These are phyloP conservation scores for Thermomyces lanuginosus DNA, from an alignment of 2,329 filamentous ascomycete species.

Conservation along the genomic window DNA sequence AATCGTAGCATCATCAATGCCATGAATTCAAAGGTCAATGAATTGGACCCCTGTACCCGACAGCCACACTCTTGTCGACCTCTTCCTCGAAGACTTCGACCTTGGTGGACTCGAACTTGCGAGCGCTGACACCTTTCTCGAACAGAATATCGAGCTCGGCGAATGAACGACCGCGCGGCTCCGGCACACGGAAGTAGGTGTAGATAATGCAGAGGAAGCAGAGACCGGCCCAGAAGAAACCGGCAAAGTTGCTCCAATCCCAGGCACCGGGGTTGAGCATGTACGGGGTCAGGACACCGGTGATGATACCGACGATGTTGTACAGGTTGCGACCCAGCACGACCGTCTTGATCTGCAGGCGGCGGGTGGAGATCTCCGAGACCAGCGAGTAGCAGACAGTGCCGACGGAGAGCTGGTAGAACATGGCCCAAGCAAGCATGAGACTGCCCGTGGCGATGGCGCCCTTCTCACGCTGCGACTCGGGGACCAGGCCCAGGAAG, in stretches of 20 bases:
- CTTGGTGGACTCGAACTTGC: slow-evolving; percentile 49
- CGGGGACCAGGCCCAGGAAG: slow-evolving; percentile 60
- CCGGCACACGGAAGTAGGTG: slow-evolving; percentile 64
- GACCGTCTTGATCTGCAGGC: slow-evolving; percentile 81
- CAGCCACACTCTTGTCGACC: slow-evolving; percentile 7
- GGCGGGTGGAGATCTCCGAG: slow-evolving; percentile 63
- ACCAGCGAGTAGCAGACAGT: slow-evolving; percentile 84
- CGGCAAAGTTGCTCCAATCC: slow-evolving; percentile 76
- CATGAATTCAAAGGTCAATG: not conserved
- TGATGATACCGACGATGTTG: slow-evolving; percentile 69
- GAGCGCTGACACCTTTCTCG: slow-evolving; percentile 51
- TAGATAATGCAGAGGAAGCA: slow-evolving; percentile 71
- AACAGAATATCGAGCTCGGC: slow-evolving; percentile 78
- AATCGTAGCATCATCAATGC: slow-evolving; percentile 1
- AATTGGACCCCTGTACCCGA: slow-evolving; percentile 4
- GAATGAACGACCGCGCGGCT: slow-evolving; percentile 64
- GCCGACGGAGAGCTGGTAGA: slow-evolving; percentile 75
- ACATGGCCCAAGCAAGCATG: slow-evolving; percentile 67
- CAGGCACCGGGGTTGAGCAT: slow-evolving; percentile 80
- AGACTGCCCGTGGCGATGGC: slow-evolving; percentile 69
- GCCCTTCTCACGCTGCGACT: slow-evolving; percentile 39
- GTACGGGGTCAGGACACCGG: slow-evolving; percentile 69
- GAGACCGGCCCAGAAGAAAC: slow-evolving; percentile 75
- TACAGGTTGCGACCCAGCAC: slow-evolving; percentile 68
- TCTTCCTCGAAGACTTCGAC: slow-evolving; percentile 39